phyloP scores from a whole-genome alignment of 345 rosid species.

The Lepidium didymum region DNA sequence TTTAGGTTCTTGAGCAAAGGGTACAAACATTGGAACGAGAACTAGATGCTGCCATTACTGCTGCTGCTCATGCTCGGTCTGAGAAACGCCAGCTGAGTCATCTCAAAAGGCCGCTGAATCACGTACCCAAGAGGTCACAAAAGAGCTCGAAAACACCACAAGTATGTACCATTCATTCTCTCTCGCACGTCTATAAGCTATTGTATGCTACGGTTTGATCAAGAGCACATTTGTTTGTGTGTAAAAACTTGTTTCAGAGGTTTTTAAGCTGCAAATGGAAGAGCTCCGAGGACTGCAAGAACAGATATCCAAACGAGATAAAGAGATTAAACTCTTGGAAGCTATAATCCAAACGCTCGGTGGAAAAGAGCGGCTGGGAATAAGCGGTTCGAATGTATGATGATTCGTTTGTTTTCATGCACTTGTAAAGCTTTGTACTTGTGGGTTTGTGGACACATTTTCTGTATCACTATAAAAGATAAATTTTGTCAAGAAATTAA shows the following conservation, averaged over 20 bases:
- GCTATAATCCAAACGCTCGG: constrained; percentile 94
- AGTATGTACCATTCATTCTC: constrained; percentile 35
- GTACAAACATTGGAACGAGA: constrained; percentile 92
- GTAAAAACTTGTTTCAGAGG: constrained; percentile 50
- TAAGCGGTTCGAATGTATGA: constrained; percentile 5
- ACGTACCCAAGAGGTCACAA: constrained; percentile 66
- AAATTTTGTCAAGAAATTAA: not conserved
- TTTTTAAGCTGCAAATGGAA: constrained; percentile 86
- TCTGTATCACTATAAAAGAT: constrained; percentile 1
- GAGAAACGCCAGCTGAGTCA: constrained; percentile 94
- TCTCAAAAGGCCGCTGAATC: constrained; percentile 82
- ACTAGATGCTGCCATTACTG: constrained; percentile 92
- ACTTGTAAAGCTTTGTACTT: constrained; percentile 5
- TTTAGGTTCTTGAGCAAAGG: constrained; percentile 91
- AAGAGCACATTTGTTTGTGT: not conserved
- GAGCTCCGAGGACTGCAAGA: constrained; percentile 88
- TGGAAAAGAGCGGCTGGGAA: constrained; percentile 39
- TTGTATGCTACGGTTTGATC: not conserved
- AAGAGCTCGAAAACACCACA: constrained; percentile 94
- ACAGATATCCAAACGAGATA: constrained; percentile 71
- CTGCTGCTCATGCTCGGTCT: constrained; percentile 87
- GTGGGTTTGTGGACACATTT: not conserved
- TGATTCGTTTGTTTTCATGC: not conserved
- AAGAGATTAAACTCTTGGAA: constrained; percentile 84
- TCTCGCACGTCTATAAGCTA: not conserved